Conservation (phyloP, 495 filamentous ascomycete species). For the Ramalina intermedia region DNA sequence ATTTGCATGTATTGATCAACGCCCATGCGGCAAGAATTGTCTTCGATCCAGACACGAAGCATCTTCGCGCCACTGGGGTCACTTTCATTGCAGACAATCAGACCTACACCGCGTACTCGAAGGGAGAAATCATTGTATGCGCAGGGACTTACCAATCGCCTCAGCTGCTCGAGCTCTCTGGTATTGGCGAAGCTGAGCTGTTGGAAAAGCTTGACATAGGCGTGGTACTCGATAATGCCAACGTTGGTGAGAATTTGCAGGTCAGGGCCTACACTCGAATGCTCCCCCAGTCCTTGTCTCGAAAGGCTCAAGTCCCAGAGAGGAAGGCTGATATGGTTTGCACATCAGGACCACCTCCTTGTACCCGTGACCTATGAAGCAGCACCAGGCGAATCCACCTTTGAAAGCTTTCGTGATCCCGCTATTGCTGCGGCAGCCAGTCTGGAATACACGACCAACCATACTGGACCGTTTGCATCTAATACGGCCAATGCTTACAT, state of each 20-base stretch:
- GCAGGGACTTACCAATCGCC: constrained; percentile 31
- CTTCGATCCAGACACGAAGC: constrained; percentile 9
- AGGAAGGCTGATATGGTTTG: no score
- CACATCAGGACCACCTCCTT: constrained; percentile 26
- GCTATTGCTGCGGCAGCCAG: neutral
- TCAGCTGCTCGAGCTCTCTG: constrained; percentile 29
- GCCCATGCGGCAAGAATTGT: constrained; percentile 31
- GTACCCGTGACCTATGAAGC: constrained; percentile 7
- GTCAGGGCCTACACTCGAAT: no score
- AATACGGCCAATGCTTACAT: constrained; percentile 9
- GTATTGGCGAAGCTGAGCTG: constrained; percentile 20
- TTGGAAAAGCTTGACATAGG: constrained; percentile 37
- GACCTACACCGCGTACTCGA: constrained; percentile 15
- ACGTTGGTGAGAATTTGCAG: constrained; percentile 30
- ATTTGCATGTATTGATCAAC: constrained; percentile 30
- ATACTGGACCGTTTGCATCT: constrained; percentile 10
- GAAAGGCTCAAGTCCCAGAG: no score
- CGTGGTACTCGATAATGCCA: constrained; percentile 39
- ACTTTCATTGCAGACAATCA: constrained; percentile 21
- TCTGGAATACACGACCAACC: constrained; percentile 3
- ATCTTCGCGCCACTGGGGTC: constrained; percentile 15
- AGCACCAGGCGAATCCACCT: constrained; percentile 3
- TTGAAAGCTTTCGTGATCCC: constrained; percentile 6
- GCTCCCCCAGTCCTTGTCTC: no score
- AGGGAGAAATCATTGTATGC: constrained; percentile 13